Base-by-base conservation (phyloP, 345 rosid genomes). In the Populus davidiana region DNA sequence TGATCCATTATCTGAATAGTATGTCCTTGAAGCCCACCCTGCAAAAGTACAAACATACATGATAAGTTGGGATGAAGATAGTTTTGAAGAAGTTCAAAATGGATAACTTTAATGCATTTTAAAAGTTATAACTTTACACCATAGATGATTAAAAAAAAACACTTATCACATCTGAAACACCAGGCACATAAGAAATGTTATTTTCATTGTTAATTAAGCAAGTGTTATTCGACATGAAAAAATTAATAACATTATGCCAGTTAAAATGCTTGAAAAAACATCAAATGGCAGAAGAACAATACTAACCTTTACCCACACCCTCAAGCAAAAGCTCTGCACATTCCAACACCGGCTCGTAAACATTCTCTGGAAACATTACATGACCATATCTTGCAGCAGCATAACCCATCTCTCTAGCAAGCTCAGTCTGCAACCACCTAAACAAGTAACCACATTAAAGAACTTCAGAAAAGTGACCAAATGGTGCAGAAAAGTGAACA, bases 291-390 rank as follows among this genome's bases (percentile, higher is more conserved):
- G 62, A 52, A 54, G 10, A 66, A 21, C 21, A 66, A 72, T 12
- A 77, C 75, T 54, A 69, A 90, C 99, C 98, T 90, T 88, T 91
- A 56, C 99, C 99, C 31, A 91, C 98, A 71, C 99, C 97, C 66
- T 83, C 90, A 73, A 96, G 89, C 85, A 96, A 92, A 83, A 89
- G 95, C 79, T 96, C 93, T 36, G 97, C 94, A 84, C 98, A 92
- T 82, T 88, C 90, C 72, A 93, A 84, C 49, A 97, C 97, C 81
- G 99, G 99, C 86, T 93, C 96, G 59, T 93, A 85, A 81, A 90
- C 98, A 88, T 96, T 96, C 87, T 96, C 99, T 66, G 98, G 99
- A 82, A 96, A 96, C 98, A 96, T 96, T 56, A 96, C 94, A 82
- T 93, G 99, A 72, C 99, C 99, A 77, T 84, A 96, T 91, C 98